Conservation (phyloP, 129 eudicot species). For the Chrysanthemum seticuspe region DNA sequence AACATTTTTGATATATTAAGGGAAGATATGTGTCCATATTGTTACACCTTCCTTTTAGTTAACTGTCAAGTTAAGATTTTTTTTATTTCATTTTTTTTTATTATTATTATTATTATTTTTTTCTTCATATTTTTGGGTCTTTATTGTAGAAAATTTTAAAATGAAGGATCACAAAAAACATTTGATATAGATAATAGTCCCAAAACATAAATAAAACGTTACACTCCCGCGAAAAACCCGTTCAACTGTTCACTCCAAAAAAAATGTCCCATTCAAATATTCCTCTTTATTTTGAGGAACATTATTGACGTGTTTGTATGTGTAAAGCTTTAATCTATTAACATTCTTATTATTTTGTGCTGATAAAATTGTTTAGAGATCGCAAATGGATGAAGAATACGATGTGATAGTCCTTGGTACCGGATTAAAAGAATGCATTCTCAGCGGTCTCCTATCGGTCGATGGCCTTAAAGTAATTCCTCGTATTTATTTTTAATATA, state of each 20-base stretch:
- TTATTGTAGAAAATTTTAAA: neutral
- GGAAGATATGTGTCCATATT: too few species aligned
- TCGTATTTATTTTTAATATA: neutral
- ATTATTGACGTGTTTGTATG: conserved; percentile 2
- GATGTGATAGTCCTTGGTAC: conserved; percentile 81
- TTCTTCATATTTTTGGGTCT: neutral
- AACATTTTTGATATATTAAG: too few species aligned
- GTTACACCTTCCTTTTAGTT: neutral
- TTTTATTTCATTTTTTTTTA: too few species aligned
- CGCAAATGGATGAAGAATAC: conserved; percentile 70
- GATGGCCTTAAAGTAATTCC: conserved; percentile 71
- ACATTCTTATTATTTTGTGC: neutral
- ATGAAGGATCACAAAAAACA: conserved; percentile 1
- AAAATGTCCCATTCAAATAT: conserved; percentile 23
- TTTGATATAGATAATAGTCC: neutral
- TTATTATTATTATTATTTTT: too few species aligned
- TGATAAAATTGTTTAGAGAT: neutral
- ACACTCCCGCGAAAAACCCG: conserved; percentile 45
- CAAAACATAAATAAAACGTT: neutral
- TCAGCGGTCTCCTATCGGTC: conserved; percentile 82
- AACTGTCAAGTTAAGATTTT: too few species aligned
- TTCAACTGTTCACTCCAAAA: conserved; percentile 26
- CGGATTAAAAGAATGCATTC: conserved; percentile 80
- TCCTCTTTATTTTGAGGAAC: conserved; percentile 29
- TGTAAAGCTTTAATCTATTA: conserved; percentile 3